Conservation (phyloP, 257 asterid species). For the Solanum sejunctum region DNA sequence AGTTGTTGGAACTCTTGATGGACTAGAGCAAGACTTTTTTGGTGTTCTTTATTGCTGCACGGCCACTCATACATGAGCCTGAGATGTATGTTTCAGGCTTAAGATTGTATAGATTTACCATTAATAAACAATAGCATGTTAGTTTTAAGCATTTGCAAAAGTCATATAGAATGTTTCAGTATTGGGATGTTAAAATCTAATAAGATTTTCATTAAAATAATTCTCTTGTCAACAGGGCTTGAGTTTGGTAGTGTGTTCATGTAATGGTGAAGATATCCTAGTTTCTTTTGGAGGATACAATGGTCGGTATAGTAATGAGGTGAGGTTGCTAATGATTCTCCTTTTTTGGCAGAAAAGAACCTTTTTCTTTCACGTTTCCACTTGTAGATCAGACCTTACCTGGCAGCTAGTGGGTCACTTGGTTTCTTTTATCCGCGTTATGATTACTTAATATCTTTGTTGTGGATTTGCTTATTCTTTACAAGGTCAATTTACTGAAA, state of each 20-base stretch:
- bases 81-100: not conserved
- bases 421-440: not conserved
- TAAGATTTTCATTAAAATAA: not conserved
- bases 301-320: constrained; percentile 98
- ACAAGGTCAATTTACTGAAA: constrained; percentile 77
- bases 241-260: constrained; percentile 80
- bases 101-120: not conserved
- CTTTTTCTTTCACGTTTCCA: not conserved
- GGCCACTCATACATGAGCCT: not conserved
- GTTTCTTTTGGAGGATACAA: constrained; percentile 97
- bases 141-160: not conserved
- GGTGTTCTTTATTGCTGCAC: not conserved
- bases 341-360: not conserved
- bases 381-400: not conserved
- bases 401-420: not conserved
- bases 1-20: not conserved
- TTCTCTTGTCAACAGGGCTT: constrained; percentile 40
- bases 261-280: constrained; percentile 69
- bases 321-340: constrained; percentile 14
- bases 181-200: not conserved
- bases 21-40: not conserved
- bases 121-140: not conserved
- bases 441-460: constrained; percentile 3
- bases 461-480: constrained; percentile 9
- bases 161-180: not conserved